Conservation (phyloP, 495 filamentous ascomycete species). For the Xylaria telfairii region DNA sequence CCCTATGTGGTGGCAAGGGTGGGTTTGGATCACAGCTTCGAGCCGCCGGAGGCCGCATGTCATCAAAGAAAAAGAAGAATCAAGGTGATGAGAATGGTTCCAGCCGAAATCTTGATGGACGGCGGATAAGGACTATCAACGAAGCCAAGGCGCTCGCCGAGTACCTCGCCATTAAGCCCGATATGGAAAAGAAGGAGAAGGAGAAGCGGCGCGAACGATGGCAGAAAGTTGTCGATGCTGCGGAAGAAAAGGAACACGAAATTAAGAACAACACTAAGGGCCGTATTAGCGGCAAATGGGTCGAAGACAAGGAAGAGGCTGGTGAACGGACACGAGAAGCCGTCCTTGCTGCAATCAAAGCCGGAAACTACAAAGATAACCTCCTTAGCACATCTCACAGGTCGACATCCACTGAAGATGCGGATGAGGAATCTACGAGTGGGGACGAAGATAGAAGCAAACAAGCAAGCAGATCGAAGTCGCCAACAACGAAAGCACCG, state of each 20-base stretch:
- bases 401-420: slow-evolving; percentile 49
- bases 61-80: slow-evolving; percentile 84
- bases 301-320: slow-evolving; percentile 88
- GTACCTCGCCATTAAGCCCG: slow-evolving; percentile 92
- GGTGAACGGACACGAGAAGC: slow-evolving; percentile 84
- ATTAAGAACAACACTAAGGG: slow-evolving; percentile 71
- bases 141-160: slow-evolving; percentile 95
- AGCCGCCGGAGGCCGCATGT: slow-evolving; percentile 97
- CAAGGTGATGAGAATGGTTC: slow-evolving; percentile 85
- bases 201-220: slow-evolving; percentile 80
- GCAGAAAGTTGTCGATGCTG: slow-evolving; percentile 81
- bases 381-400: slow-evolving; percentile 50
- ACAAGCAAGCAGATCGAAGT: slow-evolving; percentile 44
- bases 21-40: slow-evolving; percentile 97
- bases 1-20: slow-evolving; percentile 89
- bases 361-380: slow-evolving; percentile 63
- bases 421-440: slow-evolving; percentile 43
- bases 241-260: slow-evolving; percentile 82
- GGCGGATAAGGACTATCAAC: slow-evolving; percentile 86
- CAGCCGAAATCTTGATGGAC: slow-evolving; percentile 90
- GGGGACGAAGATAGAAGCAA: slow-evolving; percentile 44
- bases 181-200: slow-evolving; percentile 92
- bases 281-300: slow-evolving; percentile 86
- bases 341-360: slow-evolving; percentile 76
- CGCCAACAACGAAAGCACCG: slow-evolving; percentile 41